These are phyloP conservation scores for Medicago truncatula DNA, from an alignment of 306 rosid genomes.

Conservation along the genomic window DNA sequence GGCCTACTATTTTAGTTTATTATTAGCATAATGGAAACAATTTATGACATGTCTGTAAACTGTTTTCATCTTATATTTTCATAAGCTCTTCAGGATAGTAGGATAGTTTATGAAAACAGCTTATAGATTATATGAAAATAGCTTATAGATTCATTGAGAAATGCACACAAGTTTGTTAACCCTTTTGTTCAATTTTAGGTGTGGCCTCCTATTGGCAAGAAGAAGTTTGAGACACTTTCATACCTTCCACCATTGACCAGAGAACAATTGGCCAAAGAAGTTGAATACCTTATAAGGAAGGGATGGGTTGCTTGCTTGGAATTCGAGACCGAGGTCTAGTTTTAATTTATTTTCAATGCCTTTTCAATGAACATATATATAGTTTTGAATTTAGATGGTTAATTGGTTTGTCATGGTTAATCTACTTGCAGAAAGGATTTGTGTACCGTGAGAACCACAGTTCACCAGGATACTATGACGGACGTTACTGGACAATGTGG, in stretches of 20 bases:
- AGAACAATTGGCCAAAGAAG: slow-evolving; percentile 49
- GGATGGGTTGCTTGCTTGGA: slow-evolving; percentile 84
- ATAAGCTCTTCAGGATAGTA: too few relatives aligned
- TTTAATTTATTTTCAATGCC: not conserved
- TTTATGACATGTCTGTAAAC: too few relatives aligned
- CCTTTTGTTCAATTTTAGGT: slow-evolving; percentile 50
- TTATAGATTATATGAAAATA: too few relatives aligned
- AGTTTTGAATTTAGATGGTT: slow-evolving; percentile 15
- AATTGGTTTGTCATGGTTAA: not conserved
- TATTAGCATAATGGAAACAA: too few relatives aligned
- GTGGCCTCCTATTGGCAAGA: slow-evolving; percentile 74
- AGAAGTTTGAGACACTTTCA: slow-evolving; percentile 91
- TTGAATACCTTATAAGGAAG: slow-evolving; percentile 60
- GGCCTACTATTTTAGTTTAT: too few relatives aligned
- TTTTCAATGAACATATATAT: not conserved
- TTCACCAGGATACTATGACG: too few relatives aligned
- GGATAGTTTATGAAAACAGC: too few relatives aligned
- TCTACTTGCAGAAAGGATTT: too few relatives aligned
- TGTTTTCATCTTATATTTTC: too few relatives aligned
- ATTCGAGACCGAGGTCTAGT: slow-evolving; percentile 57
- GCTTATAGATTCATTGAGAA: not conserved
- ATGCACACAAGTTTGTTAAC: not conserved
- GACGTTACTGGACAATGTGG: too few relatives aligned
- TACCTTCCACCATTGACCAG: slow-evolving; percentile 52
- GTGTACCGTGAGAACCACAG: too few relatives aligned